phyloP scores from a whole-genome alignment of 176 grass and related monocot species.

The Elymus sibiricus region DNA sequence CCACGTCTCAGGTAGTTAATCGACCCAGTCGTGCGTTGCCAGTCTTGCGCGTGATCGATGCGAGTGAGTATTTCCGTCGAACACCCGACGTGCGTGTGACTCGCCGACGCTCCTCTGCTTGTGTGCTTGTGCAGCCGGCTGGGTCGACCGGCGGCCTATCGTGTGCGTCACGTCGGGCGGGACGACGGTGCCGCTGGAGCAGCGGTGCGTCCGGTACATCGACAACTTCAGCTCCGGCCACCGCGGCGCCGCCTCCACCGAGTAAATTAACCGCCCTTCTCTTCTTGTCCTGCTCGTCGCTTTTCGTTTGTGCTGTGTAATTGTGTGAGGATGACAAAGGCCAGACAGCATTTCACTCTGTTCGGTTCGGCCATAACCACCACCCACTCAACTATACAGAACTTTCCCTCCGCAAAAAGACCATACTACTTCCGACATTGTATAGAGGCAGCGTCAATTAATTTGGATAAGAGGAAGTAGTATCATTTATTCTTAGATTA shows the following conservation, averaged over 20 bases:
- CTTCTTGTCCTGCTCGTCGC: not conserved
- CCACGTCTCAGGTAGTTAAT: conserved; percentile 12
- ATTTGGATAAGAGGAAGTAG: too few relatives aligned
- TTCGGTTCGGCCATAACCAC: not conserved
- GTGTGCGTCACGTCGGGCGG: conserved; percentile 95
- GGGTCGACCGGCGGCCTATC: conserved; percentile 28
- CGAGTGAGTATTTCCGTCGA: not conserved
- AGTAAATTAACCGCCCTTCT: conserved; percentile 35
- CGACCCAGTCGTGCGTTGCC: not conserved
- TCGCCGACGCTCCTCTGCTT: not conserved
- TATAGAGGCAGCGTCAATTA: too few relatives aligned
- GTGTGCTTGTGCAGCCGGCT: conserved; percentile 4
- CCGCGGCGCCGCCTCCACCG: conserved; percentile 79
- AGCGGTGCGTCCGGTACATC: conserved; percentile 91
- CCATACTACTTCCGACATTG: too few relatives aligned
- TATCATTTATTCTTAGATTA: not conserved
- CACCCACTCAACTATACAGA: not conserved
- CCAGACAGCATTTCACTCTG: not conserved
- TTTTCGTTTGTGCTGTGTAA: not conserved
- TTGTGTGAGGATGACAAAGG: not conserved
- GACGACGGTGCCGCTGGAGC: conserved; percentile 89
- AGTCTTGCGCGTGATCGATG: not conserved
- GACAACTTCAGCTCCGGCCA: conserved; percentile 98
- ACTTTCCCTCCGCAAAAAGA: not conserved
- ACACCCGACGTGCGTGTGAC: not conserved